A percentile compares a stretch with the other conserved stretches of the same genome.
These are phyloP conservation scores for Taphrina communis DNA, from an alignment of 1,139 yeast species.

Conservation along the genomic window DNA sequence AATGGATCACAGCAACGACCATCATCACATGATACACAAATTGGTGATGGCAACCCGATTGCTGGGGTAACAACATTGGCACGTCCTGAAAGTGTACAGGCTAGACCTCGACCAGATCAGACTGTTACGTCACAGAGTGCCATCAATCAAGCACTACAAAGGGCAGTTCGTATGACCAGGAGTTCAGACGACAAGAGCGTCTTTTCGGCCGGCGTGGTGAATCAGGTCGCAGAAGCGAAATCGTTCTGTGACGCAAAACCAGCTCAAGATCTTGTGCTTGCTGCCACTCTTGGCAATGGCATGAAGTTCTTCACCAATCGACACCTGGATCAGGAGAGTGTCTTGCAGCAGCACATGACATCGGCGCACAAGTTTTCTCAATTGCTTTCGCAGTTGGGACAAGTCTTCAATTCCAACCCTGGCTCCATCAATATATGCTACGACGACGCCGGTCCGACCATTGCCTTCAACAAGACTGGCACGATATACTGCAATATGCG, in stretches of 20 bases:
- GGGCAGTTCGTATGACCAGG: constrained; percentile 23
- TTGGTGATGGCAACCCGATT: background rate
- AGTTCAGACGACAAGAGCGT: constrained; percentile 18
- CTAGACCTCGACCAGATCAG: constrained; percentile 15
- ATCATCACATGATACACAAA: background rate
- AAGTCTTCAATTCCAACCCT: constrained; percentile 44
- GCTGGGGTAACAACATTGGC: background rate
- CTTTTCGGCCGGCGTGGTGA: constrained; percentile 14
- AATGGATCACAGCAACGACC: background rate
- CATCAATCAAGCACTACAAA: constrained; percentile 18
- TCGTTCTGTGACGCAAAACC: constrained; percentile 35
- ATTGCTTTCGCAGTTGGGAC: constrained; percentile 45
- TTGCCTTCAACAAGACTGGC: constrained; percentile 54
- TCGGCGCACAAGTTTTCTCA: constrained; percentile 21
- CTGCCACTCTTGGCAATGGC: constrained; percentile 22
- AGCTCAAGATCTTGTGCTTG: constrained; percentile 19
- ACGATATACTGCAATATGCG: constrained; percentile 54
- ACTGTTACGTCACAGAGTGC: constrained; percentile 25
- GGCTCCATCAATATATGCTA: constrained; percentile 50
- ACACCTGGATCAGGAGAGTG: constrained; percentile 13
- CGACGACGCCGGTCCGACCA: constrained; percentile 48
- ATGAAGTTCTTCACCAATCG: constrained; percentile 22
- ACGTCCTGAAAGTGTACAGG: background rate
- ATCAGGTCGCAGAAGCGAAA: constrained; percentile 35
- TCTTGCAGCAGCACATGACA: background rate